Conservation (phyloP, 352 stramenopile genomes). For the Phytophthora aleatoria region DNA sequence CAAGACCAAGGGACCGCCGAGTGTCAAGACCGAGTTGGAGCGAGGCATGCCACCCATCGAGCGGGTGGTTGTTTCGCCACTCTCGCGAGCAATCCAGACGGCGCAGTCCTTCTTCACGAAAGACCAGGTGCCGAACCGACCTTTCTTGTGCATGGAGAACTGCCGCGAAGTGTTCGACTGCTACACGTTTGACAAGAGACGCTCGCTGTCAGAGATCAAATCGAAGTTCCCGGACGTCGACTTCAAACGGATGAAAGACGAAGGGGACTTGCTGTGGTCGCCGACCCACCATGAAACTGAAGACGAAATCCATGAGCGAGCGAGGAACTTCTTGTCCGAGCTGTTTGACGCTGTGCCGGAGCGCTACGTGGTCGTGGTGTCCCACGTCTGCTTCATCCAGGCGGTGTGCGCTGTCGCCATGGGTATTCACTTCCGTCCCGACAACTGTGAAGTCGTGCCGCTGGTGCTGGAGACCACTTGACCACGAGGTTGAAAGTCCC, state of each 20-base stretch:
- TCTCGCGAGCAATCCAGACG: slow-evolving; percentile 72
- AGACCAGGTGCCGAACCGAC: slow-evolving; percentile 31
- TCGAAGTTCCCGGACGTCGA: slow-evolving; percentile 66
- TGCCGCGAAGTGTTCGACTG: slow-evolving; percentile 70
- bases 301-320: slow-evolving; percentile 56
- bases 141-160: slow-evolving; percentile 60
- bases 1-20: slow-evolving; percentile 37
- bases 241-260: slow-evolving; percentile 53
- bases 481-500: neutral
- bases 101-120: slow-evolving; percentile 56
- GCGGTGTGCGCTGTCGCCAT: slow-evolving; percentile 56
- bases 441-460: slow-evolving; percentile 48
- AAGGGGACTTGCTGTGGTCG: slow-evolving; percentile 61
- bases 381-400: slow-evolving; percentile 71
- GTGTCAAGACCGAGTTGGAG: slow-evolving; percentile 42
- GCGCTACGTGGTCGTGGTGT: slow-evolving; percentile 61
- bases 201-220: slow-evolving; percentile 42
- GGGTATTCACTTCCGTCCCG: slow-evolving; percentile 31
- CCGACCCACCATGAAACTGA: slow-evolving; percentile 61
- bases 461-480: slow-evolving; percentile 14
- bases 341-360: slow-evolving; percentile 55
- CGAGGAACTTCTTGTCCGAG: slow-evolving; percentile 47
- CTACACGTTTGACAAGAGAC: slow-evolving; percentile 72
- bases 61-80: slow-evolving; percentile 68
- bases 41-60: slow-evolving; percentile 67